Conservation (phyloP, 352 stramenopile genomes). For the Nothophytophthora sp. region DNA sequence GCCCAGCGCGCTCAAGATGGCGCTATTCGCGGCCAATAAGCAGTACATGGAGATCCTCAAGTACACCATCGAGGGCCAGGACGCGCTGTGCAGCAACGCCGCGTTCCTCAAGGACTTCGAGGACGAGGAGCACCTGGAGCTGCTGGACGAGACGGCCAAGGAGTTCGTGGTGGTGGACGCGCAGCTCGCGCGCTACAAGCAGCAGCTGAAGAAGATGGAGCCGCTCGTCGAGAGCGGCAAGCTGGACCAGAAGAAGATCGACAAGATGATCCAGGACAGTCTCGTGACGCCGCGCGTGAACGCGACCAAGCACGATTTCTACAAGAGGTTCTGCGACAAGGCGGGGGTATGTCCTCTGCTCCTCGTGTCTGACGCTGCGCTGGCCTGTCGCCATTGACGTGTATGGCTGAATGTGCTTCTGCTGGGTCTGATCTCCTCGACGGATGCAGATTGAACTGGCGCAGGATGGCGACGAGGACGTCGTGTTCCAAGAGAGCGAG, state of each 20-base stretch:
- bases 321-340: conserved; percentile 79
- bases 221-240: conserved; percentile 45
- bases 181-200: conserved; percentile 68
- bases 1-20: conserved; percentile 75
- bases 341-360: conserved; percentile 57
- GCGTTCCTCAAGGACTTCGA: conserved; percentile 65
- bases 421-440: not conserved
- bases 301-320: conserved; percentile 60
- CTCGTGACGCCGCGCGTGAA: conserved; percentile 62
- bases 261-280: conserved; percentile 60
- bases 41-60: conserved; percentile 78
- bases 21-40: conserved; percentile 72
- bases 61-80: conserved; percentile 66
- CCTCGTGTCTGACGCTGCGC: not conserved
- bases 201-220: conserved; percentile 69
- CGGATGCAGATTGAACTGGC: conserved; percentile 66
- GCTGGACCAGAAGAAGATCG: conserved; percentile 53
- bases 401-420: not conserved
- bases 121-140: conserved; percentile 50
- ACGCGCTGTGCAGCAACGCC: conserved; percentile 68
- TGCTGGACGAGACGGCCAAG: conserved; percentile 69
- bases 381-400: not conserved
- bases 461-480: conserved; percentile 70
- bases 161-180: conserved; percentile 66
- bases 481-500: conserved; percentile 82